Percentiles rank a stretch among this genome's conserved stretches.
Evolutionary conservation across 805 yeast genomes (phyloP).

Genomic region (Priceomyces melissophilus): DNA sequence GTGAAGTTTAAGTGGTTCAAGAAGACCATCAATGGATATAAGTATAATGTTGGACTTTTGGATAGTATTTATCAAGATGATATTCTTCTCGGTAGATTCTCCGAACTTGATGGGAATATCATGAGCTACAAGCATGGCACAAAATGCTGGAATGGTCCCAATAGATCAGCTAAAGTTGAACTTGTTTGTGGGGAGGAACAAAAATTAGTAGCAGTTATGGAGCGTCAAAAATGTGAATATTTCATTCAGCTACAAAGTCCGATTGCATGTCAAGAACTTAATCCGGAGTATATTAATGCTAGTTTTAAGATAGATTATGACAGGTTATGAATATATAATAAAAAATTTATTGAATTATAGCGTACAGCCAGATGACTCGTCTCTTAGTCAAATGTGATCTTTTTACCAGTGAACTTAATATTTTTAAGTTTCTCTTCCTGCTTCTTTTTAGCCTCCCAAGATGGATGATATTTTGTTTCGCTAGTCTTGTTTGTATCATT

Average conservation of each 20-base stretch:
- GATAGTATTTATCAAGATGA: constrained; percentile 56
- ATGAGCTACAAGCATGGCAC: constrained; percentile 59
- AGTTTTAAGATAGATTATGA: constrained; percentile 25
- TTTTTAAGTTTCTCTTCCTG: constrained; percentile 65
- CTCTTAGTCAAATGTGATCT: constrained; percentile 68
- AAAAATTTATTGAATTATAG: constrained; percentile 4
- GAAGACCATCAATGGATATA: constrained; percentile 63
- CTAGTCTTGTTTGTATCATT: background rate
- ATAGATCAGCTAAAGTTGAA: constrained; percentile 62
- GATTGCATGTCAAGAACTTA: constrained; percentile 37
- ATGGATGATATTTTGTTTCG: constrained; percentile 63
- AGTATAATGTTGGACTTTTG: constrained; percentile 58
- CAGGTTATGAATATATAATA: constrained; percentile 9
- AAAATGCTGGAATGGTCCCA: constrained; percentile 93
- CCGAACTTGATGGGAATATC: constrained; percentile 22
- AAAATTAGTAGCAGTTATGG: constrained; percentile 64
- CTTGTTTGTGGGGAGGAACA: constrained; percentile 64
- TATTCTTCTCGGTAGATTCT: constrained; percentile 49
- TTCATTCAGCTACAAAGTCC: constrained; percentile 48
- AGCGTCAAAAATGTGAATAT: constrained; percentile 88
- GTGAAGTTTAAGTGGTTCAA: constrained; percentile 46
- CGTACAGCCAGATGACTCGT: background rate
- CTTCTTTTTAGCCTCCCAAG: constrained; percentile 89
- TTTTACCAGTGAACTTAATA: constrained; percentile 78
- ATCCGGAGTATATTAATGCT: constrained; percentile 24